phyloP scores from a whole-genome alignment of 2,329 filamentous ascomycete genomes.

The Penicillium sp. region DNA sequence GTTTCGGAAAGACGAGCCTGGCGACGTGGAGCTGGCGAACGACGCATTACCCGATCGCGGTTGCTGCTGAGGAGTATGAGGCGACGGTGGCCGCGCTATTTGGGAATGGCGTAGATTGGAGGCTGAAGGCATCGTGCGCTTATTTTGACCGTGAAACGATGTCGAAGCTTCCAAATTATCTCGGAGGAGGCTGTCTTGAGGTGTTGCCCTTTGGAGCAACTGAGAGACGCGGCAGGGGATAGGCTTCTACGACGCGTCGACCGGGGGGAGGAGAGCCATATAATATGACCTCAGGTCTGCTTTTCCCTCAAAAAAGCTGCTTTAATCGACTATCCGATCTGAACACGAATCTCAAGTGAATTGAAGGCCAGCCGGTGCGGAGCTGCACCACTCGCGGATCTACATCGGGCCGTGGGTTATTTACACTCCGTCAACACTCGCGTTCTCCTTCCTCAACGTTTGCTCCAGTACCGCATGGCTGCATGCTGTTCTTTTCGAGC shows the following conservation, averaged over 20 bases:
- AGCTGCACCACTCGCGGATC: constrained; percentile 27
- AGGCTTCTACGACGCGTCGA: constrained; percentile 4
- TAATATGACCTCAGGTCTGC: background rate
- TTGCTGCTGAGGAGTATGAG: constrained; percentile 57
- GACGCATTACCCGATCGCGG: constrained; percentile 52
- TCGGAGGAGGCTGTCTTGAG: constrained; percentile 5
- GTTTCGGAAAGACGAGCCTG: constrained; percentile 57
- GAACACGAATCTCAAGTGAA: background rate
- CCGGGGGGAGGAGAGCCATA: constrained; percentile 8
- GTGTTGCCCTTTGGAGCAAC: constrained; percentile 12
- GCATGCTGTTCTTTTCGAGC: background rate
- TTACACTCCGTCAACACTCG: constrained; percentile 28
- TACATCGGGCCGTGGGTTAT: constrained; percentile 36
- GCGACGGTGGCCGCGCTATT: constrained; percentile 44
- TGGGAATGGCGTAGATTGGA: constrained; percentile 33
- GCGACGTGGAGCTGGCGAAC: constrained; percentile 56
- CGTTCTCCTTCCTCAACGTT: constrained; percentile 1
- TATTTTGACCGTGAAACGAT: constrained; percentile 25
- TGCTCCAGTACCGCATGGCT: constrained; percentile 10
- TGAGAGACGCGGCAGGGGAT: constrained; percentile 4
- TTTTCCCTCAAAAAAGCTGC: background rate
- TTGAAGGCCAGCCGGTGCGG: constrained; percentile 1
- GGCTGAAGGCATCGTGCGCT: constrained; percentile 22
- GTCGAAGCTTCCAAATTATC: constrained; percentile 21
- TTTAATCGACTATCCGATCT: background rate